These are phyloP conservation scores for Chaetothyriales sp. DNA, from an alignment of 2,329 filamentous ascomycete genomes.

Conservation along the genomic window DNA sequence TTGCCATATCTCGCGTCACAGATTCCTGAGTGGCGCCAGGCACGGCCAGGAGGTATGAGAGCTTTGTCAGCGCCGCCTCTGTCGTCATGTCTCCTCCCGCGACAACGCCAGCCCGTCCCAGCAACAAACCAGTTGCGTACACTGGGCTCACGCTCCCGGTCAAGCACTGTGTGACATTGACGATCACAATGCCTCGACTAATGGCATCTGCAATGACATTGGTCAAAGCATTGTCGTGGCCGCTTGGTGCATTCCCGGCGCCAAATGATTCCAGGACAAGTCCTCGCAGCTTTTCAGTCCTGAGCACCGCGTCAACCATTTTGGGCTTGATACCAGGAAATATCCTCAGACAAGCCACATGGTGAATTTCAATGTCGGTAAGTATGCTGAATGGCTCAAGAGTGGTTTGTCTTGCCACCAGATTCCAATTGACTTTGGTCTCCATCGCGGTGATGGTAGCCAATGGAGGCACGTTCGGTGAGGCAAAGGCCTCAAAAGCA, in stretches of 20 bases:
- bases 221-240: slow-evolving; percentile 64
- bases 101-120: slow-evolving; percentile 73
- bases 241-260: slow-evolving; percentile 79
- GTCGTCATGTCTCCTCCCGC: slow-evolving; percentile 57
- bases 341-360: slow-evolving; percentile 77
- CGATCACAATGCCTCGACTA: slow-evolving; percentile 65
- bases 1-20: slow-evolving; percentile 57
- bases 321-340: slow-evolving; percentile 90
- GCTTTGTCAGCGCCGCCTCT: slow-evolving; percentile 80
- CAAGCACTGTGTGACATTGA: slow-evolving; percentile 79
- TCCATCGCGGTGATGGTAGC: slow-evolving; percentile 69
- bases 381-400: slow-evolving; percentile 64
- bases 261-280: slow-evolving; percentile 86
- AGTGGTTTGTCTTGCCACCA: slow-evolving; percentile 59
- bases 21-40: slow-evolving; percentile 51
- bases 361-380: slow-evolving; percentile 65
- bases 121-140: slow-evolving; percentile 63
- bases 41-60: slow-evolving; percentile 68
- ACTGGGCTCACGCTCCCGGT: slow-evolving; percentile 62
- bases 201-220: slow-evolving; percentile 66
- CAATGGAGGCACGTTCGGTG: slow-evolving; percentile 71
- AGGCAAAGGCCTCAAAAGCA: slow-evolving; percentile 74
- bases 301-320: slow-evolving; percentile 76
- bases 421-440: slow-evolving; percentile 67
- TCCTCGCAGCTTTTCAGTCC: slow-evolving; percentile 61